phyloP scores from a whole-genome alignment of 2,329 filamentous ascomycete species.

The Nothophaeocryptopus gaeumannii region DNA sequence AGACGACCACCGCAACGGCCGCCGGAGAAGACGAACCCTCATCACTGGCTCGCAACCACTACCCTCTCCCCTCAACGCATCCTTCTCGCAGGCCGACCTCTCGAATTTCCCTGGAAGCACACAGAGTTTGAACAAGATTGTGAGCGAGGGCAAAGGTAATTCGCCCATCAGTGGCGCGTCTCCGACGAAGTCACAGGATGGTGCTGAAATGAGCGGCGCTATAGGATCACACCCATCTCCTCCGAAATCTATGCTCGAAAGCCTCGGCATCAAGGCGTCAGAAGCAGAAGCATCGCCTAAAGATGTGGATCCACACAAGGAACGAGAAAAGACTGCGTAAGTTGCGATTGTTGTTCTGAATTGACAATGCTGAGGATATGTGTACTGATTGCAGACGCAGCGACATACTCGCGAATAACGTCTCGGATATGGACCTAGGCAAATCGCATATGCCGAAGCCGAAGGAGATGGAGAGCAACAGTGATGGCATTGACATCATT shows the following conservation, averaged over 20 bases:
- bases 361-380: conserved; percentile 15
- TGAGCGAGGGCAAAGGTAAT: conserved; percentile 68
- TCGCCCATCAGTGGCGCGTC: conserved; percentile 42
- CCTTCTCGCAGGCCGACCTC: conserved; percentile 76
- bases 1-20: conserved; percentile 87
- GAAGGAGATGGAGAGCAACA: conserved; percentile 61
- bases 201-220: conserved; percentile 55
- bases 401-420: conserved; percentile 85
- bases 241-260: conserved; percentile 58
- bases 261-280: conserved; percentile 50
- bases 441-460: conserved; percentile 56
- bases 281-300: conserved; percentile 13
- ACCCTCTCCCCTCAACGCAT: conserved; percentile 89
- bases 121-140: conserved; percentile 77
- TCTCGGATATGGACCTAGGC: conserved; percentile 91
- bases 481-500: conserved; percentile 70
- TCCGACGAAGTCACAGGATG: conserved; percentile 38
- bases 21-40: conserved; percentile 82
- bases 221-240: conserved; percentile 44
- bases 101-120: conserved; percentile 57
- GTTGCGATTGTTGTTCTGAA: conserved; percentile 37
- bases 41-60: conserved; percentile 97
- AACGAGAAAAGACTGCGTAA: conserved; percentile 91
- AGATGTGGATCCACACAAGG: conserved; percentile 60
- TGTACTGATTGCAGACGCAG: conserved; percentile 33